These are phyloP conservation scores for Eremothecium sinecaudum DNA, from an alignment of 1,139 yeast species.

Conservation along the genomic window DNA sequence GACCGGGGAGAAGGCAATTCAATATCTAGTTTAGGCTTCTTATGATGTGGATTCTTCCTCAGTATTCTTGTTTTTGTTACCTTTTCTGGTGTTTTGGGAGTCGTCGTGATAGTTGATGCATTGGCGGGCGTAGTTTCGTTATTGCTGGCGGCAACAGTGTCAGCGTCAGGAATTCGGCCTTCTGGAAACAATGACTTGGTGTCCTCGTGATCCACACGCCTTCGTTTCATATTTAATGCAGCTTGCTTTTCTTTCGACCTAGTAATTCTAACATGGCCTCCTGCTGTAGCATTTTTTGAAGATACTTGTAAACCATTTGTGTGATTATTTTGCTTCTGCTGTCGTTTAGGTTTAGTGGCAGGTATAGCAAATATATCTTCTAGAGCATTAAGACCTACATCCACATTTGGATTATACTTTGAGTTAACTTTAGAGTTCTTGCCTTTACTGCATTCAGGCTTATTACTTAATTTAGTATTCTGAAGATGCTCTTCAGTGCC, in stretches of 20 bases:
- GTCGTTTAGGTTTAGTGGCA: slow-evolving; percentile 11
- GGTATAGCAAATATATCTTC: slow-evolving; percentile 21
- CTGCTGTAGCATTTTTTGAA: slow-evolving; percentile 13
- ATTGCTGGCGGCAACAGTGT: not conserved
- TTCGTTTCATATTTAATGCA: not conserved
- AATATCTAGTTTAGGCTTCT: not conserved
- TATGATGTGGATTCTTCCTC: slow-evolving; percentile 1
- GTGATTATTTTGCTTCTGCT: slow-evolving; percentile 14
- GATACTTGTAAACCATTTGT: slow-evolving; percentile 15
- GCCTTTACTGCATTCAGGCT: not conserved
- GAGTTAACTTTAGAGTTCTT: not conserved
- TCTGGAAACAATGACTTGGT: not conserved
- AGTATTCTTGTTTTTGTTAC: not conserved
- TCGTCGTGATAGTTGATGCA: not conserved
- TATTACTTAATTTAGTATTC: slow-evolving; percentile 4
- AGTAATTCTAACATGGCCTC: slow-evolving; percentile 3
- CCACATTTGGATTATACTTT: not conserved
- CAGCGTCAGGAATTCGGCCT: not conserved
- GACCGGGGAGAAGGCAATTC: not conserved
- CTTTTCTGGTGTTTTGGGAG: slow-evolving; percentile 4
- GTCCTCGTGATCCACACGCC: not conserved
- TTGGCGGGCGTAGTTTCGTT: slow-evolving; percentile 1
- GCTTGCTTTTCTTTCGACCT: slow-evolving; percentile 3
- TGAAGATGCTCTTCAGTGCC: not conserved
- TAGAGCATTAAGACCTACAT: slow-evolving; percentile 15